Base-by-base conservation (phyloP, 352 stramenopile genomes). In the Phytophthora cactorum region DNA sequence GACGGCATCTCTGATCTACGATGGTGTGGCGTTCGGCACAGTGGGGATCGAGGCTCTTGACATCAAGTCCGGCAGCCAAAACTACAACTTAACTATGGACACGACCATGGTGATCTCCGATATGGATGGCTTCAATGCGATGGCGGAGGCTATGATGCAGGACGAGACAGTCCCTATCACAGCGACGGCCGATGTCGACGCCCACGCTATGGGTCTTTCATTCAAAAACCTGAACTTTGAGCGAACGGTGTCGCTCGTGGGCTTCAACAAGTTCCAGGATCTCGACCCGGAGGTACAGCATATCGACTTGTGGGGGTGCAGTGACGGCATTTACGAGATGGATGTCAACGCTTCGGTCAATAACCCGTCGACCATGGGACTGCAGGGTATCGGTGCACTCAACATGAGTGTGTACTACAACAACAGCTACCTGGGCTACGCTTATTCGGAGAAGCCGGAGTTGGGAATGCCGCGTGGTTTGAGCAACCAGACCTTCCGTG, bases 341-440 rank as follows among this genome's bases (percentile, higher is more conserved):
- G 61, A 75, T 31, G 77, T 88, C 60, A 89, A 92, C 59, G 75
- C 75, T n/a, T 87, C 76, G 9, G 51, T 90, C 12, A 68, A 79
- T 59, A 85, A 85, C 46, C 68, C 74, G 45, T 77, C 75, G 17
- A 41, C 76, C 39, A 72, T 90, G 50, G 81, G 79, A 1, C 58
- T 90, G 28, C 61, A 84, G 39, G 77, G 82, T 43, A 76, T 92
- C 17, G 84, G 80, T 31, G 61, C 70, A 28, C 78, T 92, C 57
- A 92, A 92, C 66, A 68, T 92, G 63, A 89, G 70, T 22, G 66
- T 90, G n/a, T 89, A 89, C 74, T 89, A 83, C 68, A 68, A 78
- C 6, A 52, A 76, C 29, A 71, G 79, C 34, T 92, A 87, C 70
- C 59, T 92, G 15, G 83, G 83, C 29, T 88, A 85, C 63, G 78